Percentiles rank a stretch among this genome's conserved stretches.
phyloP scores from a whole-genome alignment of 2,329 filamentous ascomycete genomes.

The Penicillium capsulatum region DNA sequence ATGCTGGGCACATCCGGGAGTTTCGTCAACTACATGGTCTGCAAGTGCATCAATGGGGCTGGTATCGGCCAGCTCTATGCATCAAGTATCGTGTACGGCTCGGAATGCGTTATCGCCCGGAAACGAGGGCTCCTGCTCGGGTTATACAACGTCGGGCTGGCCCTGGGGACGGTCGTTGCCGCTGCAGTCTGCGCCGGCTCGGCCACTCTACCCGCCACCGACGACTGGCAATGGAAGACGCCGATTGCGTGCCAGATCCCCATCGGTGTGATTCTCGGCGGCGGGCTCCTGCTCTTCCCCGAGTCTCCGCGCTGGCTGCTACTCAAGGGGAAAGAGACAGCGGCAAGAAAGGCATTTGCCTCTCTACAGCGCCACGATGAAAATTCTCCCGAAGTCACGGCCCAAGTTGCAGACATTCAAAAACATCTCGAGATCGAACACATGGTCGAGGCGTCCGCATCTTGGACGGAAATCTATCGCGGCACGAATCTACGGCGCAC shows the following conservation, averaged over 20 bases:
- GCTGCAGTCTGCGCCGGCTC: conserved; percentile 21
- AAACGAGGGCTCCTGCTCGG: conserved; percentile 16
- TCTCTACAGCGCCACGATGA: conserved; percentile 4
- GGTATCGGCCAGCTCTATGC: conserved; percentile 15
- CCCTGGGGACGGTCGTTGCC: conserved; percentile 15
- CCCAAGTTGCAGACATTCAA: conserved; percentile 17
- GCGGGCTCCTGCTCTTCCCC: conserved; percentile 13
- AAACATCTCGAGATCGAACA: conserved; percentile 17
- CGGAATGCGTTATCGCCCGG: conserved; percentile 13
- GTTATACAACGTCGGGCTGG: conserved; percentile 17
- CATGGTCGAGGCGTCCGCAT: conserved; percentile 6
- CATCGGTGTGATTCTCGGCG: conserved; percentile 13
- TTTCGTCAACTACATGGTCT: conserved; percentile 16
- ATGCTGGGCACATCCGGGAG: conserved; percentile 17
- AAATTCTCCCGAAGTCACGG: conserved; percentile 13
- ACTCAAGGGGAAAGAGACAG: conserved; percentile 6
- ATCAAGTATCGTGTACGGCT: conserved; percentile 12
- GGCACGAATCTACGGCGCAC: conserved; percentile 16
- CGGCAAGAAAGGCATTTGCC: conserved; percentile 11
- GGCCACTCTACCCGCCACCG: conserved; percentile 8
- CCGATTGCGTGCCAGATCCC: conserved; percentile 24
- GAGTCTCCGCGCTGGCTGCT: conserved; percentile 20
- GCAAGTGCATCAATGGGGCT: conserved; percentile 17
- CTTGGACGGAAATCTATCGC: conserved; percentile 19
- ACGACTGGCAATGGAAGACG: conserved; percentile 22